Base-by-base conservation (phyloP, 2,329 filamentous ascomycete species). In the Verticillium klebahnii region DNA sequence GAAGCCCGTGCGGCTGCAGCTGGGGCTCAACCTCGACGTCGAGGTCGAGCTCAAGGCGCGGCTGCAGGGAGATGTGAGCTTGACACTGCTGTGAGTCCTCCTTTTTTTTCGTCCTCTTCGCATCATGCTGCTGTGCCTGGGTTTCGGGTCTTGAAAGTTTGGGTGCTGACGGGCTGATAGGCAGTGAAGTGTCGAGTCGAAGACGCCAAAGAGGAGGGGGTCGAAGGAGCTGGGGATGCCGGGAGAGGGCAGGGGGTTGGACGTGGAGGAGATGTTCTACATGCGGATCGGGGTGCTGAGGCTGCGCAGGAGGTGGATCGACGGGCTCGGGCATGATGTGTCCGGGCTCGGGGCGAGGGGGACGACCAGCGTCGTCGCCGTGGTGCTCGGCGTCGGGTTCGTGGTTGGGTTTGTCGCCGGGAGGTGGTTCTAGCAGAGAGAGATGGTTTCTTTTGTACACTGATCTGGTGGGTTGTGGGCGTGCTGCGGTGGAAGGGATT, bases 21-120 rank as follows among this genome's bases (percentile, higher is more conserved):
- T 92, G 37, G 90, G 92, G 71, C 78, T 92, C 62, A 92, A 93
- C 73, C 75, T 93, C 58, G 89, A 93, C 69, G 82, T 92, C 57
- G 89, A 93, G 75, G 87, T 93, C 65, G 87, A 92, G 74, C 78
- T 93, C 60, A 92, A 92, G 80, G 90, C 90, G 29, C 88, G 86
- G 72, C 90, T 93, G 64, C 85, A 91, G 68, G 90, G 90, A 67
- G 90, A 92, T 76, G 73, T 93, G 69, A 91, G 89, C 23, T 74
- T 92, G 63, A 86, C 85, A 59, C 78, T 92, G 69, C 84, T 89
- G 89, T 90, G 82, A 65, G 74, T 73, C 5, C 15, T 25, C 39
- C 32, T 32, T 3, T 73, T 6, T 37, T 34, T 32, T 5, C 19
- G 11, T n/a, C 34, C 31, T 19, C 29, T 39, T 2, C n/a, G 6